Percentiles rank a stretch among this genome's conserved stretches.
These are phyloP conservation scores for Euphorbia corollata DNA, from an alignment of 441 rosid genomes.

Conservation along the genomic window DNA sequence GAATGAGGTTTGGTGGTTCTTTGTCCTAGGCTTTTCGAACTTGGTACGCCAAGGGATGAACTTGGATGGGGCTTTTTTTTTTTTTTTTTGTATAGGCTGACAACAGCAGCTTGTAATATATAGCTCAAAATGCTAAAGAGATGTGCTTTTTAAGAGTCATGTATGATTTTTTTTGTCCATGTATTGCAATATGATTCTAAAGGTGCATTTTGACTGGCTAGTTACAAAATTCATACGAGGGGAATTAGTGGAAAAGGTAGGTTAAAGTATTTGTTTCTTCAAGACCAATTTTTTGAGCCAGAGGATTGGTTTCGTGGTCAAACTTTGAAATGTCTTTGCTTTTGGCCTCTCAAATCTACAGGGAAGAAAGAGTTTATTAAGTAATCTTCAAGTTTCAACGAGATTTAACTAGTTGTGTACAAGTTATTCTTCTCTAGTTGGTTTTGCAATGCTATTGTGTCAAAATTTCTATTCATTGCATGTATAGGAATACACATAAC, in stretches of 20 bases:
- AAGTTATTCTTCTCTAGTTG: no score
- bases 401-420: not conserved
- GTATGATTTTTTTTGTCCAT: conserved; percentile 27
- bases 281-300: not conserved
- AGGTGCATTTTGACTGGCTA: not conserved
- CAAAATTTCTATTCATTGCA: no score
- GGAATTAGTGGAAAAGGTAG: not conserved
- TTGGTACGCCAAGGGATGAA: conserved; percentile 34
- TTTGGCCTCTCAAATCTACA: not conserved
- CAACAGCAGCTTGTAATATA: conserved; percentile 43
- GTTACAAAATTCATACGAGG: not conserved
- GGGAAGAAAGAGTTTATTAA: not conserved
- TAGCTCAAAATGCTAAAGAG: conserved; percentile 41
- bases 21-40: conserved; percentile 33
- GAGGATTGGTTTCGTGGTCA: not conserved
- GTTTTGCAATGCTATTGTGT: no score
- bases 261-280: not conserved
- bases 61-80: conserved; percentile 29
- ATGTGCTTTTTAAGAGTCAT: conserved; percentile 27
- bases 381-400: not conserved
- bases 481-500: no score
- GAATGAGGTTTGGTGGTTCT: conserved; percentile 39
- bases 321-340: not conserved
- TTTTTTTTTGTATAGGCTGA: conserved; percentile 51
- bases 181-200: conserved; percentile 21